Base-by-base conservation (phyloP, 1,284 basidiomycete species). In the Calocybe gambosa region DNA sequence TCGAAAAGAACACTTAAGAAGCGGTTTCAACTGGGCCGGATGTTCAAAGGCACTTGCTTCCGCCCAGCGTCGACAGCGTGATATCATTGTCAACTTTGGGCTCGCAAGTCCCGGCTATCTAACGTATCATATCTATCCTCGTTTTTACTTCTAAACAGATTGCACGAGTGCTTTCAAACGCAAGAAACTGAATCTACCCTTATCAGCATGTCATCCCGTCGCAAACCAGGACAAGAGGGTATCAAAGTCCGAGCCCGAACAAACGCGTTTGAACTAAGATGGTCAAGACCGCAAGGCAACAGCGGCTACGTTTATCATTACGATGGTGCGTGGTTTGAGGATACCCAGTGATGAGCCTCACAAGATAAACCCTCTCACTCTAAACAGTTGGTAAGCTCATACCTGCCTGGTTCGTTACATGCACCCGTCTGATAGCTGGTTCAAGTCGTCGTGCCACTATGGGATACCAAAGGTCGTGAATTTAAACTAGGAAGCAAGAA, bases 251-350 rank as follows among this genome's bases (percentile, higher is more conserved):
- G 19, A 5, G 58, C 55, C 2, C 38, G 42, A 9, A 59, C 58
- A 2, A 61, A 61, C 33, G 56, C 56, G 15, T 61, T 56, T 25
- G 47, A 52, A 29, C 40, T 61, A 31, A 42, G 39, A 3, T 59
- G 58, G 54, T 43, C 47, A 0, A 39, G 43, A 5, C 45, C 48
- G 15, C 18, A 45, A 25, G 31, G 28, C 8, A 47, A 47, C 9
- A 42, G 13, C 10, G 50, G 51, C 1, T 47, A 45, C n/a, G 55
- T 61, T 0, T 55, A 54, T 20, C 61, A 61, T 13, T 62, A 61
- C 21, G 59, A 62, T 39, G 56, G 61, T 62, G 50, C 20, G 54
- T 48, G 19, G 16, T n/a, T 9, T 16, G 8, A 40, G n/a, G 28
- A 28, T n/a, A 13, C 8, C 26, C 19, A 26, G 13, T 9, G n/a